Conservation (phyloP, 176 grass and related monocot genomes). For the Oryza nivara region DNA sequence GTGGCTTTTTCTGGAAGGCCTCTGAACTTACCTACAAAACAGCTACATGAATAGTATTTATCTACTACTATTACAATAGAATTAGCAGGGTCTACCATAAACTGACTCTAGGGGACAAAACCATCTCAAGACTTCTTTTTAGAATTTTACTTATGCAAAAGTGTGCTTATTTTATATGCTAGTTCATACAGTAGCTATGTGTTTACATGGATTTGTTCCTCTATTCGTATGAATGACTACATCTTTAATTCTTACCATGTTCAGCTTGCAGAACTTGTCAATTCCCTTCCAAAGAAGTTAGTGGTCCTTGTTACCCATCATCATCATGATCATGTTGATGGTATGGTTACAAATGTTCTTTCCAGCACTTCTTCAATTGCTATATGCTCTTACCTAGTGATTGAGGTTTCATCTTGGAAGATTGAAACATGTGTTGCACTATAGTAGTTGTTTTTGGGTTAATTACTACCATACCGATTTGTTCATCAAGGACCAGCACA, state of each 20-base stretch:
- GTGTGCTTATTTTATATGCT: not conserved
- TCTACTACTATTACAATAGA: constrained; percentile 20
- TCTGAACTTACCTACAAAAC: not conserved
- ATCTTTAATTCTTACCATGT: constrained; percentile 35
- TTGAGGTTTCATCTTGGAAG: not conserved
- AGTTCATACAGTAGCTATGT: constrained; percentile 24
- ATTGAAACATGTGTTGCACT: not conserved
- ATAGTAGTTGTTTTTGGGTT: not conserved
- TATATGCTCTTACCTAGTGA: constrained; percentile 1
- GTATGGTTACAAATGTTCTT: constrained; percentile 48
- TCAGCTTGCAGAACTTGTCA: constrained; percentile 85
- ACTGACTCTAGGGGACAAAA: not conserved
- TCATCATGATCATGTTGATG: constrained; percentile 87
- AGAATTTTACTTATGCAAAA: constrained; percentile 14
- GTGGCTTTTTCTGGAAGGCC: not conserved
- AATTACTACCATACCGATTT: constrained; percentile 27
- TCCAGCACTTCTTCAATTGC: constrained; percentile 14
- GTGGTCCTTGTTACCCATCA: constrained; percentile 95
- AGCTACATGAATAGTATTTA: not conserved
- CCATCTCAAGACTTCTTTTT: not conserved
- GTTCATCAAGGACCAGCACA: constrained; percentile 17
- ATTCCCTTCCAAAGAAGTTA: constrained; percentile 84
- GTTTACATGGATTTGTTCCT: constrained; percentile 12
- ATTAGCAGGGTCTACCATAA: not conserved
- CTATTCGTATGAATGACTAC: not conserved